Base-by-base conservation (phyloP, 1,139 yeast species). In the Hemisphaericaspora lyxosophila region DNA sequence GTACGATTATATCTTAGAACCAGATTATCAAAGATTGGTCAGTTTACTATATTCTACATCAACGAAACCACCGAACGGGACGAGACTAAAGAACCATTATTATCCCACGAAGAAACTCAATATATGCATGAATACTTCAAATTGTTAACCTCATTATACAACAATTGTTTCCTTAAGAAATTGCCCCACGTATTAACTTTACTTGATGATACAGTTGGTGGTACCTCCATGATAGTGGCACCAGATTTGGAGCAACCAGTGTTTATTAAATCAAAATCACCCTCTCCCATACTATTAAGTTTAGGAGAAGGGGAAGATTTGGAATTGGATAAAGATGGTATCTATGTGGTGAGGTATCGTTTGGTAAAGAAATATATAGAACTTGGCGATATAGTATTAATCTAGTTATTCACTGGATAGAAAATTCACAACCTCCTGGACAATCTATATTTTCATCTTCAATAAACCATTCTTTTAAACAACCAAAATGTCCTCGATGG, bases 401-500 rank as follows among this genome's bases (percentile, higher is more conserved):
- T 75, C 18, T 34, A 34, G 18, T 9, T 11, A 20, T 11, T 18
- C 12, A 28, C 17, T 17, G 15, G 2, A 28, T 15, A 7, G 31
- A 17, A 12, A 28, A 55, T 39, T 53, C 59, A 45, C 95, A 85
- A 0, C 95, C 95, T 6, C 82, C 82, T 2, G 97, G 97, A 55
- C 97, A 90, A 40, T 80, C 87, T 3, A 61, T 52, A 67, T 83
- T 81, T 18, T 66, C 72, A 20, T 76, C 84, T 2, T 70, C 79
- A 25, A 82, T 61, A 53, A 86, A 81, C 97, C 97, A 90, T 34
- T 76, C 74, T 43, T 73, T 70, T 53, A 89, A 68, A 63, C 98
- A 92, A 4, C 80, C 80, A 53, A 80, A 80, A 59, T 92, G 98
- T 1, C 95, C 90, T 39, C 82, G 73, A 59, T 92, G 97, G 0